Evolutionary conservation across 2,329 filamentous ascomycete species (phyloP), one percentile per base, ranked within the genome.

Genomic region (Penicillium sp.): DNA sequence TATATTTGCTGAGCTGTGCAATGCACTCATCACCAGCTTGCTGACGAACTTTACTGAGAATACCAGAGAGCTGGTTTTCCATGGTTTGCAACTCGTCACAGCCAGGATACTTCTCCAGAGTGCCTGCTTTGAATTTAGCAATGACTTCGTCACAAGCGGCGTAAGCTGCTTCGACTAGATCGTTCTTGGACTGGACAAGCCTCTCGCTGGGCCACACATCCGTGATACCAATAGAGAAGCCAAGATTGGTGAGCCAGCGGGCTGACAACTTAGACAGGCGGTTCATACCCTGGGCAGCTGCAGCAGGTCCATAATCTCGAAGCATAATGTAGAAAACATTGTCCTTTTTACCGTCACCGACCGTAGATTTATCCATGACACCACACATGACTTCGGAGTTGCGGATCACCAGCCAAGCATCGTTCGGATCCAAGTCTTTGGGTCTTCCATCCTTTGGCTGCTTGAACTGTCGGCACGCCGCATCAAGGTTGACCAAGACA

Each of bases 321-420:
- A 98, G 85, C 71, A 99, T 93, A 55, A 98, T 90, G 70, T 97
- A 99, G 71, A 98, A 99, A 21, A 99, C 88, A 0, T 93, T 97
- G 72, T 96, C 93, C 72, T 99, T 99, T 80, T 98, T 98, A 67
- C 95, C 95, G 6, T 91, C 88, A 66, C 95, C 95, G n/a, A 99
- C 91, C 0, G 93, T 98, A 1, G 91, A 90, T 77, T 99, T 99
- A 80, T 99, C 95, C 92, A 98, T 97, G 58, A 89, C 85, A 60
- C 95, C 95, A 70, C 93, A 98, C 91, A 99, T 96, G 60, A 98
- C 88, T 73, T 97, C 93, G 0, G 93, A 98, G 72, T 99, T 98
- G 56, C 93, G 90, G 61, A 99, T 89, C 14, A 96, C 92, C 10
- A 99, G 81, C 84, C 91, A 98, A 8, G 89, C 88, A 73, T 99